phyloP scores from a whole-genome alignment of 2,329 filamentous ascomycete genomes.

The Harringtonia lauricola region DNA sequence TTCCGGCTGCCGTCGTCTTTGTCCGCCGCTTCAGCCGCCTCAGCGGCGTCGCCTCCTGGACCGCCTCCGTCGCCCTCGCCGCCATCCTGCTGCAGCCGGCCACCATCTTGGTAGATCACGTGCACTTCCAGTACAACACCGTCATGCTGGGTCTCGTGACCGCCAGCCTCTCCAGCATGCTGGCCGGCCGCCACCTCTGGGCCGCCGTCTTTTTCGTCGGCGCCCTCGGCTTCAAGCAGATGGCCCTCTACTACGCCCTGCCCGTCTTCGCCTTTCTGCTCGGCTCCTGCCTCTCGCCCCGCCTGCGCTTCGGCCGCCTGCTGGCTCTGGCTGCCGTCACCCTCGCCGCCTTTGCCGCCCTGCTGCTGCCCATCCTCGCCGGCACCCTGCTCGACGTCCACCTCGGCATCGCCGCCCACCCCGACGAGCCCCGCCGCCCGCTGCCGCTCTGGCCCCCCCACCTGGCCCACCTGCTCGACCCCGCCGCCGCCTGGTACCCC shows the following conservation, averaged over 20 bases:
- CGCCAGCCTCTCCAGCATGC: slow-evolving; percentile 77
- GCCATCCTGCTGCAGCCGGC: slow-evolving; percentile 88
- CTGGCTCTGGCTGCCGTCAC: slow-evolving; percentile 68
- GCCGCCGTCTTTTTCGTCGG: slow-evolving; percentile 87
- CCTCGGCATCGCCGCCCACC: slow-evolving; percentile 46
- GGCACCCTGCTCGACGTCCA: slow-evolving; percentile 60
- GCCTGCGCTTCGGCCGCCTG: slow-evolving; percentile 55
- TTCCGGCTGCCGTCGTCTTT: slow-evolving; percentile 79
- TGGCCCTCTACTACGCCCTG: slow-evolving; percentile 96
- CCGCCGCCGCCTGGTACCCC: slow-evolving; percentile 59
- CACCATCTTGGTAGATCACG: slow-evolving; percentile 86
- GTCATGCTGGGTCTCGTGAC: slow-evolving; percentile 92
- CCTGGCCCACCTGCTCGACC: slow-evolving; percentile 13
- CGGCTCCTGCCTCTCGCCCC: slow-evolving; percentile 72
- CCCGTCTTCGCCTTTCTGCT: slow-evolving; percentile 86
- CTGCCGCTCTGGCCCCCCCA: slow-evolving; percentile 46
- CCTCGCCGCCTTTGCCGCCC: slow-evolving; percentile 56
- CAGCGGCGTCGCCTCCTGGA: slow-evolving; percentile 70
- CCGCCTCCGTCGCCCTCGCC: slow-evolving; percentile 71
- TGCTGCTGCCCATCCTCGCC: slow-evolving; percentile 65
- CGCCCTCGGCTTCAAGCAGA: slow-evolving; percentile 96
- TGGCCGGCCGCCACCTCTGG: slow-evolving; percentile 79
- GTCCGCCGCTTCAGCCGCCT: slow-evolving; percentile 69
- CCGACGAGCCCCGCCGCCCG: slow-evolving; percentile 44
- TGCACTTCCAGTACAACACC: slow-evolving; percentile 96